Evolutionary conservation across 2,329 filamentous ascomycete species (phyloP), one percentile per base, ranked within the genome.

Genomic region (Aspergillus puulaauensis): DNA sequence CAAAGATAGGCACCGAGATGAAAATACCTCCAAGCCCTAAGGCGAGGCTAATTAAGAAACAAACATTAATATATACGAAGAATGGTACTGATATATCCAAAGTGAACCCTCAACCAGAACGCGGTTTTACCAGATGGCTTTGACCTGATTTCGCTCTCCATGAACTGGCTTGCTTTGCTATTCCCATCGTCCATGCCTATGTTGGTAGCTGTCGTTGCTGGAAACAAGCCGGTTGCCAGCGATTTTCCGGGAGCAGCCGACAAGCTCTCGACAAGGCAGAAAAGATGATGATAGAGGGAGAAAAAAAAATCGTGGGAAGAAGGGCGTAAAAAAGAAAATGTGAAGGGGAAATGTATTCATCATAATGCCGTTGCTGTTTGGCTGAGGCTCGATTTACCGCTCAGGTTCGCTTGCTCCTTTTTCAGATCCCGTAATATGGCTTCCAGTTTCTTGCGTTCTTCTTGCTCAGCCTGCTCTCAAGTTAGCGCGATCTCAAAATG

Each of bases 391-490:
- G 69, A 68, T 56, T 73, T 76, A 64, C 69, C 69, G 37, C 64
- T 67, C 51, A 63, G 54, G 44, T 64, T 66, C 24, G 69, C 65
- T 41, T 74, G 72, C 57, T 80, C 77, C 66, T 75, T 78, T 66
- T 70, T 76, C 59, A 78, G 64, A 64, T 64, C 77, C 46, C 87
- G 82, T 31, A 90, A 74, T 59, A 87, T 75, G 43, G 81, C 80
- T 75, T 90, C 88, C n/a, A 90, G 75, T 68, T 82, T 82, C 50
- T 86, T 82, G 47, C 87, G 81, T 75, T 90, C 87, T 74, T 89
- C 87, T 81, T 90, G 87, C 73, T 90, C 88, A 60, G 80, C 81
- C 88, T 90, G 64, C 62, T 24, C 12, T 56, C 7, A 37, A 12
- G 50, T 72, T 58, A 70, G 65, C 54, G 21, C 60, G n/a, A 12